These are phyloP conservation scores for Rhizopus stolonifer DNA, from an alignment of 371 early-diverging fungal genomes.

Conservation along the genomic window DNA sequence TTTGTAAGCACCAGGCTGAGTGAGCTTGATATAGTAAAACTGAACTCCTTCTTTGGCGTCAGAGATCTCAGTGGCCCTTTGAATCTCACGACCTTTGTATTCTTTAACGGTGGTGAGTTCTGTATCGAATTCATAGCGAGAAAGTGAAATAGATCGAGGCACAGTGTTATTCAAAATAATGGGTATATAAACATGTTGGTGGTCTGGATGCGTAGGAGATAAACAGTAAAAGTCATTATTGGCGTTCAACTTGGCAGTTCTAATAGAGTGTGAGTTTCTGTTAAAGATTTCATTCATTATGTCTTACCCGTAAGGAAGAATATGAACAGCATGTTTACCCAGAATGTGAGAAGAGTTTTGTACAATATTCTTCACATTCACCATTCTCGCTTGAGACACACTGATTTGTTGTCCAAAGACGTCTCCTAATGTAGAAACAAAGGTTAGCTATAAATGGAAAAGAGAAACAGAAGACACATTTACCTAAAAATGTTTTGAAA, in stretches of 20 bases:
- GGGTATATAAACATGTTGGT: constrained; percentile 44
- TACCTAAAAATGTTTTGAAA: constrained; percentile 12
- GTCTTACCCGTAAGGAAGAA: constrained; percentile 50
- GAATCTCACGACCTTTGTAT: constrained; percentile 27
- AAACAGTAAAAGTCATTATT: constrained; percentile 44
- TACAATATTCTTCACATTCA: constrained; percentile 44
- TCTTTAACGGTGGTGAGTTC: constrained; percentile 8
- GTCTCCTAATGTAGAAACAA: constrained; percentile 24
- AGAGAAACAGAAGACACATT: too few species aligned
- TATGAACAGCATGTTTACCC: constrained; percentile 51
- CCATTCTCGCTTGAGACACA: constrained; percentile 39
- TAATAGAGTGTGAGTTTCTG: constrained; percentile 5
- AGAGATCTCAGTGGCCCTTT: constrained; percentile 42
- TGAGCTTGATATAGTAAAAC: constrained; percentile 37
- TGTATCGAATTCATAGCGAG: constrained; percentile 46
- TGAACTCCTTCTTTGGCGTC: constrained; percentile 38
- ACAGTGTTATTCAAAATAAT: constrained; percentile 49
- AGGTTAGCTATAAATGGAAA: too few species aligned
- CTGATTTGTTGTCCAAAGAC: constrained; percentile 35
- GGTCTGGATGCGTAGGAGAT: constrained; percentile 29
- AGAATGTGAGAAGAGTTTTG: constrained; percentile 45
- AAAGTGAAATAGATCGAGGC: constrained; percentile 37
- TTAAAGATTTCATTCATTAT: not conserved
- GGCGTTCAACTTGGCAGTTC: constrained; percentile 51
- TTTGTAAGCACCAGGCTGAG: constrained; percentile 42